Evolutionary conservation across 768 basidiomycete genomes (phyloP), one percentile per base, ranked within the genome.

Genomic region (Leccinum imitatum): DNA sequence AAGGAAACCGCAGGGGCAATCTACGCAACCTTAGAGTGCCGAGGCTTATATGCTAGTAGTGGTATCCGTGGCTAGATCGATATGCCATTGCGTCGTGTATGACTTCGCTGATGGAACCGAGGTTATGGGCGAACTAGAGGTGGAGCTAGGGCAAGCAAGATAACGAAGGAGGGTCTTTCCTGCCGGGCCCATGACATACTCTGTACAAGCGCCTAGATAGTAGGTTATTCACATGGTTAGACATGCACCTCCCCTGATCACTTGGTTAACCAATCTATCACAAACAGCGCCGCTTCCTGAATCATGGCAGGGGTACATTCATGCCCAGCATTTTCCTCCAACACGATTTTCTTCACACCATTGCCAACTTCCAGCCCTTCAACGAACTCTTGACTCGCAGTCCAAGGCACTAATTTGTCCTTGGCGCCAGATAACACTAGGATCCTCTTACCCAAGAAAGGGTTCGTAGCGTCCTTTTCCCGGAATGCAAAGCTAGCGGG

Each of bases 1-100:
- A 68, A 80, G 46, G 75, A 81, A 54, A 90, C 85, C 19, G 85
- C 84, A 33, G 78, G 76, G 65, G 84, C 84, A 58, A 89, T 96
- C 77, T 95, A 89, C 67, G 77, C 69, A 35, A 84, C 82, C 23
- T 84, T 88, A 67, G 95, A 94, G 1, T 66, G 95, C 15, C 77
- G 76, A 59, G 94, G 93, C 0, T 71, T 95, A 57, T 96, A 95
- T 74, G 89, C 90, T 3, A 94, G 94, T 1, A 93, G 90, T 73
- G 94, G 94, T 0, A 83, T 97, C 30, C 33, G 33, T 33, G 13
- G 11, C 33, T 33, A 33, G 86, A 93, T 7, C 92, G 91, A 69
- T 91, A 89, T 65, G 94, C 90, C 1, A 81, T 95, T 57, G 95
- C 95, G 60, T 91, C 67, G 89, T 96, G 66, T 96, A 94, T 67